A percentile compares a stretch with the other conserved stretches of the same genome.
These are phyloP conservation scores for Arthrobotrys iridis DNA, from an alignment of 2,329 filamentous ascomycete genomes.

Conservation along the genomic window DNA sequence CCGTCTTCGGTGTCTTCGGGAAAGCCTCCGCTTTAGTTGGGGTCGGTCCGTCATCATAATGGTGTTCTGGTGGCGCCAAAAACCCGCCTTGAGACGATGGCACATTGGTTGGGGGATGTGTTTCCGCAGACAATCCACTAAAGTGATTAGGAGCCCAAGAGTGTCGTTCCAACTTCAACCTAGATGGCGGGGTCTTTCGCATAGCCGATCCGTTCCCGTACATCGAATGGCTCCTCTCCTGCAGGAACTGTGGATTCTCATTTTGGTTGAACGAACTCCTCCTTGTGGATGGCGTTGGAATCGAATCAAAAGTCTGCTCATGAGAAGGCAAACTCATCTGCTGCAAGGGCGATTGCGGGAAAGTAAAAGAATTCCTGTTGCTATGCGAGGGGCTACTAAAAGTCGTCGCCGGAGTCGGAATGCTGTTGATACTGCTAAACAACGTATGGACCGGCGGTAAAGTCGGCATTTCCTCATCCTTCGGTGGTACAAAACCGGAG, in stretches of 20 bases:
- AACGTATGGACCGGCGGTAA: constrained; percentile 48
- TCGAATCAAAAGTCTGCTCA: constrained; percentile 39
- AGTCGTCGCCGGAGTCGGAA: constrained; percentile 49
- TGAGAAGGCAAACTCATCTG: constrained; percentile 47
- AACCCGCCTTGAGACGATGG: constrained; percentile 18
- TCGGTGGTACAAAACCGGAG: constrained; percentile 51
- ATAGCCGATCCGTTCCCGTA: constrained; percentile 42
- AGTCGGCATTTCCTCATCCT: constrained; percentile 44
- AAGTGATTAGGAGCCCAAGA: constrained; percentile 49
- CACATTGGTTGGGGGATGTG: constrained; percentile 6
- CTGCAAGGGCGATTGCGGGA: constrained; percentile 50
- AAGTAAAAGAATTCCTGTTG: constrained; percentile 53
- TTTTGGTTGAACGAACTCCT: constrained; percentile 46
- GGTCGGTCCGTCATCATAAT: constrained; percentile 52
- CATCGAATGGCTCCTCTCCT: constrained; percentile 42
- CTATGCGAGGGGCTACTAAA: constrained; percentile 53
- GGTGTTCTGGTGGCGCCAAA: constrained; percentile 40
- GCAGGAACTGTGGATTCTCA: constrained; percentile 41
- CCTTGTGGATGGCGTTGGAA: constrained; percentile 44
- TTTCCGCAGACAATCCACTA: constrained; percentile 32
- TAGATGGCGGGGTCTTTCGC: constrained; percentile 48
- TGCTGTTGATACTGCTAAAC: constrained; percentile 52
- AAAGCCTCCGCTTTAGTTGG: constrained; percentile 51
- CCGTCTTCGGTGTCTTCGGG: constrained; percentile 46
- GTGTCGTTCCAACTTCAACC: constrained; percentile 49